Base-by-base conservation (phyloP, 2,329 filamentous ascomycete species). In the Fusarium sp. region DNA sequence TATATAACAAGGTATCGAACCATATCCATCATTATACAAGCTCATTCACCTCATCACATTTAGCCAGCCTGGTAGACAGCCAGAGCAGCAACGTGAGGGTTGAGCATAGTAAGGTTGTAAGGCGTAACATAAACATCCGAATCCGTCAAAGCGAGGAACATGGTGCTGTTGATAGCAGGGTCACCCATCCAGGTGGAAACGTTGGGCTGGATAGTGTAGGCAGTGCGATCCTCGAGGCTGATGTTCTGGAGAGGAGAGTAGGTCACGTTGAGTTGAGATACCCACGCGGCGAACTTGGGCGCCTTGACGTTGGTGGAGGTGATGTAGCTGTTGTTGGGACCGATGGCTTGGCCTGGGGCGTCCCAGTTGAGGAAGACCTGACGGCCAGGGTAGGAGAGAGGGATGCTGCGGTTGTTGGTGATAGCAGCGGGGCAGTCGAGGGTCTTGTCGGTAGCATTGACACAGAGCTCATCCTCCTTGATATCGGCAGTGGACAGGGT, bases 281-380 rank as follows among this genome's bases (percentile, higher is more conserved):
- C 91, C 92, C 93, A 97, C 1, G 89, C 87, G 1, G 93, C 92
- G 70, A 86, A 97, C 61, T 82, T 80, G 1, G 93, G 91, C 6
- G 78, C 73, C 3, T 84, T 84, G 0, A 90, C 91, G 0, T 84
- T 83, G 1, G 85, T 88, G 5, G 80, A 78, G 0, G 93, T 95
- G 51, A 94, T 81, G 77, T 97, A 97, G 76, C 88, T 92, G 82
- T 93, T 94, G 80, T 97, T 95, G 1, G 93, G 93, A 0, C 93
- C 93, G 5, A 95, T 86, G 0, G 85, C 74, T 71, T 87, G 80
- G 0, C 92, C 92, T 0, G 92, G 91, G 0, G 77, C 80, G 27
- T 96, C 92, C 93, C 93, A 97, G 45, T 85, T 78, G 9, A 97
- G 81, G 75, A 88, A 88, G 4, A 97, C 88, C 72, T 90, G 82